A percentile compares a stretch with the other conserved stretches of the same genome.
Evolutionary conservation across 2,329 filamentous ascomycete genomes (phyloP).

Genomic region (Fusarium penzigii): DNA sequence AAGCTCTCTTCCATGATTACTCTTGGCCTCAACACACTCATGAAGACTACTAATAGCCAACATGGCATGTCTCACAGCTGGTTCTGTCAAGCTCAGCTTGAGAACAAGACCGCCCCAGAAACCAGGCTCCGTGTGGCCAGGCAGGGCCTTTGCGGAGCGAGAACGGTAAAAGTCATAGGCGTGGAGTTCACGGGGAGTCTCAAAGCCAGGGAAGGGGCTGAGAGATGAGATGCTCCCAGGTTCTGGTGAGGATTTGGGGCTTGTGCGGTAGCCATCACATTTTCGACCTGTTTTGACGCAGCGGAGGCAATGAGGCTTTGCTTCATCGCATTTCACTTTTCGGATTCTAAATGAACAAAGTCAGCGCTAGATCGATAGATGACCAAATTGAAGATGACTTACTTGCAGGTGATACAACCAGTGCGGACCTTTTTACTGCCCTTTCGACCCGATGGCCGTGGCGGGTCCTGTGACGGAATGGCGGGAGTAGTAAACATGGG

Average conservation of each 20-base stretch:
- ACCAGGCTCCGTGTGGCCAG: constrained; percentile 42
- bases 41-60: constrained; percentile 52
- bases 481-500: constrained; percentile 6
- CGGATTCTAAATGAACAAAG: constrained; percentile 42
- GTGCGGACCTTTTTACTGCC: constrained; percentile 49
- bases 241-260: constrained; percentile 16
- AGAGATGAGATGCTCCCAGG: constrained; percentile 3
- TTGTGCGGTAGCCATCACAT: constrained; percentile 54
- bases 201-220: constrained; percentile 23
- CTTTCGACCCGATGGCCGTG: constrained; percentile 36
- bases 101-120: constrained; percentile 49
- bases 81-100: constrained; percentile 46
- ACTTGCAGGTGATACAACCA: constrained; percentile 59
- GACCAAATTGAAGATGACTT: constrained; percentile 28
- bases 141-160: constrained; percentile 41
- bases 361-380: background rate
- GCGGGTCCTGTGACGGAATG: constrained; percentile 3
- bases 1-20: constrained; percentile 15
- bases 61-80: constrained; percentile 50
- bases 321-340: constrained; percentile 59
- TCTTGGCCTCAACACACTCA: constrained; percentile 32
- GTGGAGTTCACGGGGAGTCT: constrained; percentile 21
- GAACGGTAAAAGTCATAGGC: constrained; percentile 38
- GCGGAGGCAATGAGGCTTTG: constrained; percentile 52
- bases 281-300: constrained; percentile 56